Conservation (phyloP, 2,329 filamentous ascomycete species). For the Ophiosphaerella narmari region DNA sequence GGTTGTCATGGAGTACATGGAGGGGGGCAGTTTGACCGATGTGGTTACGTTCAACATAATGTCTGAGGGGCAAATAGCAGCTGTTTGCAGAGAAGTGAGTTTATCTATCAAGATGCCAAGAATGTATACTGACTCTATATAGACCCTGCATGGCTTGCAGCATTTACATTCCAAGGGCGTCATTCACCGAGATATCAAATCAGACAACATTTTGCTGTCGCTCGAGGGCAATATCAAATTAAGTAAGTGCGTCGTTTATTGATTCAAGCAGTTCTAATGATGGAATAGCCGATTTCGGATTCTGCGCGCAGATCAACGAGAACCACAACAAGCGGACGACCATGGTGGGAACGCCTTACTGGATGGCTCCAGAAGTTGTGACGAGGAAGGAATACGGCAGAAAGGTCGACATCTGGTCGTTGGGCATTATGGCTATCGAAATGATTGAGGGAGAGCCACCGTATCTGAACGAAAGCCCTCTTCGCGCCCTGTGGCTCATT, state of each 20-base stretch:
- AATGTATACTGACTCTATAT: constrained; percentile 15
- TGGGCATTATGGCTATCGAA: constrained; percentile 99
- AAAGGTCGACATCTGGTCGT: constrained; percentile 97
- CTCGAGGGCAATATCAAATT: constrained; percentile 96
- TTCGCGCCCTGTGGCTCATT: constrained; percentile 92
- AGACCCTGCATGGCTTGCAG: constrained; percentile 86
- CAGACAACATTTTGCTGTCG: constrained; percentile 93
- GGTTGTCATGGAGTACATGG: constrained; percentile 99
- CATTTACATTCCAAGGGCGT: constrained; percentile 97
- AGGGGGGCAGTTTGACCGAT: constrained; percentile 94
- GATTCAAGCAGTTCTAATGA: constrained; percentile 5
- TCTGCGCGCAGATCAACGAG: constrained; percentile 98
- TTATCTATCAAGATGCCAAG: too few species aligned
- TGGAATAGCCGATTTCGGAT: constrained; percentile 85
- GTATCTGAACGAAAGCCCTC: constrained; percentile 91
- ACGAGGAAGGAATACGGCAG: constrained; percentile 96
- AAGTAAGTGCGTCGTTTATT: constrained; percentile 62
- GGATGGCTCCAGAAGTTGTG: constrained; percentile 99
- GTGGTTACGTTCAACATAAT: constrained; percentile 99
- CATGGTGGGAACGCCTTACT: constrained; percentile 98
- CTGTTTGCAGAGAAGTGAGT: constrained; percentile 82
- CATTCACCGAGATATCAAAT: constrained; percentile 98
- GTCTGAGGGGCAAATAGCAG: constrained; percentile 96
- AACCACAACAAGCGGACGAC: constrained; percentile 96
- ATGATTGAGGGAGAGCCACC: constrained; percentile 99